Evolutionary conservation across 192 early-diverging fungal genomes (phyloP).

Genomic region (Coemansia asiatica): DNA sequence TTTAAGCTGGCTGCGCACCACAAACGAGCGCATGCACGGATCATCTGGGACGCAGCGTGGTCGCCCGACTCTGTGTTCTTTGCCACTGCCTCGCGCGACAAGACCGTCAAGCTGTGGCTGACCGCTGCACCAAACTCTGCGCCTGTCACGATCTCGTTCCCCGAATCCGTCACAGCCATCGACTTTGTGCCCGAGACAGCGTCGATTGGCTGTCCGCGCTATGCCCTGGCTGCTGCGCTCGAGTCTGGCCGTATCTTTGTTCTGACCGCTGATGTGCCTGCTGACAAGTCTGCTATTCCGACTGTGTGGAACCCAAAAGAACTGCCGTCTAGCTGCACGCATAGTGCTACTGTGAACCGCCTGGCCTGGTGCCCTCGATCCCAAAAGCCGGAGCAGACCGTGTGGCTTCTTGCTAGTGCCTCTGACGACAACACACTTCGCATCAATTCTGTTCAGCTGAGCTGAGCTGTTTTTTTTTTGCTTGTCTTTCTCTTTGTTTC

Average conservation of each 20-base stretch:
- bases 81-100: constrained; percentile 92
- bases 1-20: not conserved
- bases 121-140: constrained; percentile 26
- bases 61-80: constrained; percentile 74
- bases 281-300: constrained; percentile 33
- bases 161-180: constrained; percentile 80
- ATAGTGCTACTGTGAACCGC: constrained; percentile 59
- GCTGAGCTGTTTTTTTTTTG: not conserved
- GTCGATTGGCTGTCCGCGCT: constrained; percentile 24
- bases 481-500: too few species aligned
- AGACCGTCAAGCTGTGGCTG: constrained; percentile 81
- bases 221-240: constrained; percentile 77
- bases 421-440: constrained; percentile 76
- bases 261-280: constrained; percentile 25
- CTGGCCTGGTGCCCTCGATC: constrained; percentile 65
- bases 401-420: constrained; percentile 65
- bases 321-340: constrained; percentile 58
- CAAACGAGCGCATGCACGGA: constrained; percentile 75
- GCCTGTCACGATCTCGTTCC: constrained; percentile 66
- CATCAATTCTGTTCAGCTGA: constrained; percentile 54
- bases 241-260: constrained; percentile 79
- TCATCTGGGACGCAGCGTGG: constrained; percentile 92
- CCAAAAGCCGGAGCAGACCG: not conserved
- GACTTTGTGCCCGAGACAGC: constrained; percentile 61
- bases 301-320: constrained; percentile 37